A percentile compares a stretch with the other conserved stretches of the same genome.
These are phyloP conservation scores for Fusarium siculi DNA, from an alignment of 2,329 filamentous ascomycete genomes.

Conservation along the genomic window DNA sequence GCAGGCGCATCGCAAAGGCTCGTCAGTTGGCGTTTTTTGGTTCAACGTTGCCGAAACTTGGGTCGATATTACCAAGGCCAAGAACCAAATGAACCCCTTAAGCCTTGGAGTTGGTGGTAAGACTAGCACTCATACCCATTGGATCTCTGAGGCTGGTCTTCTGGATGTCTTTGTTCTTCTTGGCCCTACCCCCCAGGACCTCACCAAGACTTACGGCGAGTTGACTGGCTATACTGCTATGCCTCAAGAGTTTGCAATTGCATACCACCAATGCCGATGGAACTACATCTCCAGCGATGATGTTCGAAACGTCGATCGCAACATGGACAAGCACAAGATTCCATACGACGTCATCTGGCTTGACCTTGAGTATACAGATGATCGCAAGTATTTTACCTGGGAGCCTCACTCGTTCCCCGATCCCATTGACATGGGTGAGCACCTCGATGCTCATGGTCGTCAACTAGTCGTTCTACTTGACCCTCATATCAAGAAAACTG, in stretches of 20 bases:
- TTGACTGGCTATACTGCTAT: slow-evolving; percentile 92
- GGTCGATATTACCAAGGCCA: slow-evolving; percentile 91
- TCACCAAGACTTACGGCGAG: slow-evolving; percentile 85
- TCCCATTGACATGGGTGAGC: slow-evolving; percentile 86
- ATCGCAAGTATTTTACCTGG: slow-evolving; percentile 98
- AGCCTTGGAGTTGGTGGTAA: slow-evolving; percentile 76
- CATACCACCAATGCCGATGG: slow-evolving; percentile 98
- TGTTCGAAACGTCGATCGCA: slow-evolving; percentile 94
- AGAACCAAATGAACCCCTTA: slow-evolving; percentile 78
- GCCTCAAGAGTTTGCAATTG: slow-evolving; percentile 91
- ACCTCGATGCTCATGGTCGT: slow-evolving; percentile 84
- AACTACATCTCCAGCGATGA: slow-evolving; percentile 98
- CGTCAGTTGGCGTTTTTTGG: slow-evolving; percentile 97
- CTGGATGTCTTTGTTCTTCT: slow-evolving; percentile 96
- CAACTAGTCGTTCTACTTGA: slow-evolving; percentile 97
- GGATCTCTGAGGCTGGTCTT: slow-evolving; percentile 92
- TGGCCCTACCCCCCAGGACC: slow-evolving; percentile 83
- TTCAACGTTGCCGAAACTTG: slow-evolving; percentile 97
- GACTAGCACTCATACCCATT: slow-evolving; percentile 88
- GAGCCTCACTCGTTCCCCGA: slow-evolving; percentile 89
- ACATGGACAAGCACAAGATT: slow-evolving; percentile 94
- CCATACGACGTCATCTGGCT: slow-evolving; percentile 99
- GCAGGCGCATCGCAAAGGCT: slow-evolving; percentile 95
- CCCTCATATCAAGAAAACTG: slow-evolving; percentile 95
- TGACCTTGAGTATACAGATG: slow-evolving; percentile 96